Evolutionary conservation across 1,284 basidiomycete genomes (phyloP), one percentile per base, ranked within the genome.

Genomic region (Trichosporon coremiiforme): DNA sequence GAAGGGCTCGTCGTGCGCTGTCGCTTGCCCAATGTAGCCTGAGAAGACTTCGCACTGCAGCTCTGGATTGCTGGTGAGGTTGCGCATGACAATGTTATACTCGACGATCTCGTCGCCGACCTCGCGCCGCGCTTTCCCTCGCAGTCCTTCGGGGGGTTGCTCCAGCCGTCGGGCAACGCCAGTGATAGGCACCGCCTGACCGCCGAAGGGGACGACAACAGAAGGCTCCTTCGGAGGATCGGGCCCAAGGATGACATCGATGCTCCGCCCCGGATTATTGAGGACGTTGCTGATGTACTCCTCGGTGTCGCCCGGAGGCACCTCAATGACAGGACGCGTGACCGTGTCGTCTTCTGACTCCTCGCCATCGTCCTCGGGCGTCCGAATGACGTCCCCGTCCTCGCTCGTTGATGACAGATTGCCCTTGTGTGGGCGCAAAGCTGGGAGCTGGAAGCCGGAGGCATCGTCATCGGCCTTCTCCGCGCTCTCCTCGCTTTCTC

Each of bases 1-100:
- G 60, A 86, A 78, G 0, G 87, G 89, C 75, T 92, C 91, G 73
- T 91, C 89, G 1, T 82, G 78, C 20, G 84, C 83, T 0, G 88
- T 88, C 65, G 86, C 87, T 70, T 88, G 86, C 7, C 81, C 78
- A 6, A 91, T 90, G 70, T 85, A 86, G 1, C 86, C 84, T 74
- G 88, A 85, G 66, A 90, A 89, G 0, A 90, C 81, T 1, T 79
- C 72, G 25, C 86, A 84, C 62, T 75, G 78, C 0, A 82, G 70
- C 0, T 64, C 60, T 0, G 74, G 71, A 41, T 80, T 79, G 10
- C 65, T 70, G 10, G 36, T 64, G 2, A 64, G 3, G 25, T 63
- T 64, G 36, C 33, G 22, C 47, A 29, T 20, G 17, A 29, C 10
- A 9, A 25, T 10, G 36, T 62, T 67, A 60, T 67, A 50, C 57